These are phyloP conservation scores for Neoarthrinium moseri DNA, from an alignment of 2,329 filamentous ascomycete species.

Conservation along the genomic window DNA sequence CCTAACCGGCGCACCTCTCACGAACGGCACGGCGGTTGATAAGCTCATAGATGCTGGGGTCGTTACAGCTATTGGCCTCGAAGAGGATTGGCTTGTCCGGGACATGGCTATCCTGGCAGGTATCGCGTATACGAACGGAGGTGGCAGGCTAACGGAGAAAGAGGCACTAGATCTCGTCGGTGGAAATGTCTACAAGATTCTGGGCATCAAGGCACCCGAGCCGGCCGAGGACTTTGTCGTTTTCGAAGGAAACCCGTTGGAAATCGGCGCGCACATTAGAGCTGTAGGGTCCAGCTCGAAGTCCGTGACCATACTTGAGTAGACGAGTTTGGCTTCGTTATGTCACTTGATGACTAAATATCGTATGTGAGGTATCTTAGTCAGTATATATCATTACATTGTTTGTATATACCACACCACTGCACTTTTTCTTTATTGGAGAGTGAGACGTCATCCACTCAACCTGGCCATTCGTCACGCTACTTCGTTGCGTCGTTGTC, in stretches of 20 bases:
- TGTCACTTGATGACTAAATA: too few relatives aligned
- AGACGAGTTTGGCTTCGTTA: too few relatives aligned
- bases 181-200: slow-evolving; percentile 54
- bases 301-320: slow-evolving; percentile 34
- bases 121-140: slow-evolving; percentile 56
- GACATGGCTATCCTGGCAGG: slow-evolving; percentile 61
- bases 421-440: too few relatives aligned
- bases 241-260: slow-evolving; percentile 61
- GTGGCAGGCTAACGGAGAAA: slow-evolving; percentile 50
- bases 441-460: too few relatives aligned
- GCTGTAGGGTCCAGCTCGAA: slow-evolving; percentile 47
- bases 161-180: slow-evolving; percentile 58
- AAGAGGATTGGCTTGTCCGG: slow-evolving; percentile 62
- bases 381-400: too few relatives aligned
- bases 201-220: slow-evolving; percentile 43
- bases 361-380: too few relatives aligned
- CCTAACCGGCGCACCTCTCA: slow-evolving; percentile 63
- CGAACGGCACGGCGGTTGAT: slow-evolving; percentile 63
- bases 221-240: slow-evolving; percentile 53
- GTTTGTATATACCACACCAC: too few relatives aligned
- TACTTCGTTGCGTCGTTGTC: too few relatives aligned
- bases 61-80: slow-evolving; percentile 53
- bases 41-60: slow-evolving; percentile 59
- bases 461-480: too few relatives aligned
- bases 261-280: slow-evolving; percentile 55